Base-by-base conservation (phyloP, 192 early-diverging fungal genomes). In the Coemansia sp. region DNA sequence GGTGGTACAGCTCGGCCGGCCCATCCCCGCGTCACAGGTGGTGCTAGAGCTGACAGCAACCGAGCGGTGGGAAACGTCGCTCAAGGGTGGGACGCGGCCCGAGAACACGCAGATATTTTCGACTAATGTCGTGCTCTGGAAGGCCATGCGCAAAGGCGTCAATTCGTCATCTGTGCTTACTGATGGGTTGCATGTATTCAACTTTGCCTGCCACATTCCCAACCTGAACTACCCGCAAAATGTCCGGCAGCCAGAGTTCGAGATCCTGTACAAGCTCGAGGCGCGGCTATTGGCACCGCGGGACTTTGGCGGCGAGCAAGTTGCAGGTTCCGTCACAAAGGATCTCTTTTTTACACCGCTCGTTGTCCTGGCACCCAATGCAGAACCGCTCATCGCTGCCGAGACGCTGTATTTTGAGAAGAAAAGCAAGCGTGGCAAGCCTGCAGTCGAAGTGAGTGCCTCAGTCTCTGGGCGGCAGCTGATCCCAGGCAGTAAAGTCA, bases 171-270 rank as follows among this genome's bases (percentile, higher is more conserved):
- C 78, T 38, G 78, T 80, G 47, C 78, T 80, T 16, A 71, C 67
- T 50, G 78, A 80, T 60, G 78, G 78, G 24, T 56, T 74, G 23
- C 78, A 80, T 26, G 72, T 74, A 54, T 80, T 68, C 55, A 80
- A 80, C 65, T 80, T 80, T 56, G 22, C 51, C 27, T 80, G 78
- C 59, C 68, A 70, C 34, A 74, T 80, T 58, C 78, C 78, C 21
- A 61, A 74, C 48, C 54, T 80, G 56, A 80, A 80, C 59, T 80
- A 80, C 58, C 78, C 78, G 24, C 78, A 80, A 61, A 73, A 44
- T 48, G 50, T 71, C 22, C 53, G 59, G 26, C 58, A 62, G 21
- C 19, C 61, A 8, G 67, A 74, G 65, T 80, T 54, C 51, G 72
- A 74, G 7, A 58, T 74, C 41, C 16, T 49, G 30, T 80, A 71